These are phyloP conservation scores for Metschnikowia orientalis DNA, from an alignment of 805 yeast genomes.

Conservation along the genomic window DNA sequence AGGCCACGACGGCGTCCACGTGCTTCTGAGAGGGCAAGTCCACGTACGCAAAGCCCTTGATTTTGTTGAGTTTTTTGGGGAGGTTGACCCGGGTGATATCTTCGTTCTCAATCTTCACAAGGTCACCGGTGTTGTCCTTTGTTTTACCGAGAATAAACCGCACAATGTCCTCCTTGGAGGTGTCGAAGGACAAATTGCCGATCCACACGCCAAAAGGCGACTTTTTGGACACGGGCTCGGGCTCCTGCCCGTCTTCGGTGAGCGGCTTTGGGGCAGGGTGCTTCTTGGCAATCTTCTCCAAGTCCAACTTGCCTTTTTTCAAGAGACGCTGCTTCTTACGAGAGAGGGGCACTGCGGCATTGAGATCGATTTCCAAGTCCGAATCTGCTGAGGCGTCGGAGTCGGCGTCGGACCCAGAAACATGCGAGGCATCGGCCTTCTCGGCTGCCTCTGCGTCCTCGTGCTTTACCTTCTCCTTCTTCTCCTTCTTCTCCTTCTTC, in stretches of 20 bases:
- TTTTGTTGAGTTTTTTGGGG: slow-evolving; percentile 69
- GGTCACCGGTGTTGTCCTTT: slow-evolving; percentile 26
- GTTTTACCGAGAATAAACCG: slow-evolving; percentile 64
- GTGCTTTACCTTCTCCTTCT: slow-evolving; percentile 18
- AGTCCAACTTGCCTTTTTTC: slow-evolving; percentile 74
- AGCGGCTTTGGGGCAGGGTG: slow-evolving; percentile 39
- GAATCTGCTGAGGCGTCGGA: not conserved
- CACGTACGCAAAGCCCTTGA: slow-evolving; percentile 86
- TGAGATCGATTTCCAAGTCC: slow-evolving; percentile 65
- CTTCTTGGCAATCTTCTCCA: slow-evolving; percentile 48
- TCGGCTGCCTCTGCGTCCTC: slow-evolving; percentile 20
- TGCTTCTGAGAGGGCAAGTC: slow-evolving; percentile 65
- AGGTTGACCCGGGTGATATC: slow-evolving; percentile 74
- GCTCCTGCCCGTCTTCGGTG: slow-evolving; percentile 25
- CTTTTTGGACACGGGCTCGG: slow-evolving; percentile 31
- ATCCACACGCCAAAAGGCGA: slow-evolving; percentile 84
- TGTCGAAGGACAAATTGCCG: slow-evolving; percentile 85
- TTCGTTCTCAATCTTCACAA: slow-evolving; percentile 39
- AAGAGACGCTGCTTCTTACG: slow-evolving; percentile 84
- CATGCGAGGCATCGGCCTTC: slow-evolving; percentile 19
- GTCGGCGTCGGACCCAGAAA: not conserved
- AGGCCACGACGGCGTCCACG: slow-evolving; percentile 55
- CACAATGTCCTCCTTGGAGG: slow-evolving; percentile 67
- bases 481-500: slow-evolving; percentile 20
- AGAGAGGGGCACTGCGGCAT: slow-evolving; percentile 59